Evolutionary conservation across 805 yeast species (phyloP).

Genomic region (Blastobotrys muscicola): DNA sequence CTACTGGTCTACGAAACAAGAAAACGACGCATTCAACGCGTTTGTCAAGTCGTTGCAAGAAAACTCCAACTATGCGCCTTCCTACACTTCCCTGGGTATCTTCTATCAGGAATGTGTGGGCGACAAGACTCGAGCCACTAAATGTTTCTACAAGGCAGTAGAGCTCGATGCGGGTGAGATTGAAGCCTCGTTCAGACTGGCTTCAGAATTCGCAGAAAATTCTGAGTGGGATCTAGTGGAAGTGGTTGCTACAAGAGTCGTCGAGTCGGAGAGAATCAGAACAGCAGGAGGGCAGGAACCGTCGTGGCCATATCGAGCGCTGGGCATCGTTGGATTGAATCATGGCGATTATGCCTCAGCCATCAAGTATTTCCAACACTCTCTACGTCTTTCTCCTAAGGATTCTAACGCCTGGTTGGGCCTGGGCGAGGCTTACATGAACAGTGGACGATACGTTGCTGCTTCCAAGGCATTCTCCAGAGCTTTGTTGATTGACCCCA

Average conservation of each 20-base stretch:
- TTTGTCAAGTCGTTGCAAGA: constrained; percentile 52
- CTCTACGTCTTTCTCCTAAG: constrained; percentile 54
- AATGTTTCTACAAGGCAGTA: constrained; percentile 83
- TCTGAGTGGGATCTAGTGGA: constrained; percentile 84
- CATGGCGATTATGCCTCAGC: constrained; percentile 66
- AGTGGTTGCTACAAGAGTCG: constrained; percentile 54
- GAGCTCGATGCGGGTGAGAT: constrained; percentile 75
- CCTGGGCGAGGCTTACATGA: constrained; percentile 88
- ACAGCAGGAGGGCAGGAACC: constrained; percentile 8
- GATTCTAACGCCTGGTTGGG: constrained; percentile 88
- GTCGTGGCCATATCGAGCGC: constrained; percentile 79
- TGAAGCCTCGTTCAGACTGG: constrained; percentile 62
- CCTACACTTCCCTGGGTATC: constrained; percentile 73
- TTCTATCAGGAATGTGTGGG: constrained; percentile 50
- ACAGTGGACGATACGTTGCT: constrained; percentile 80
- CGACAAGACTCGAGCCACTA: constrained; percentile 63
- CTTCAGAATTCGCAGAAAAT: constrained; percentile 53
- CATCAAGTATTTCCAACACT: constrained; percentile 80
- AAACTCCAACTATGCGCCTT: constrained; percentile 58
- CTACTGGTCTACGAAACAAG: constrained; percentile 29
- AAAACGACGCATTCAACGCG: constrained; percentile 41
- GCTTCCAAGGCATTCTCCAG: constrained; percentile 71
- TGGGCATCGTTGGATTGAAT: constrained; percentile 73
- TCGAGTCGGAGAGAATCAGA: constrained; percentile 50
- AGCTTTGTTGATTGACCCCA: constrained; percentile 45